phyloP scores from a whole-genome alignment of 805 yeast species.

The Zygoascus bituminiphila region DNA sequence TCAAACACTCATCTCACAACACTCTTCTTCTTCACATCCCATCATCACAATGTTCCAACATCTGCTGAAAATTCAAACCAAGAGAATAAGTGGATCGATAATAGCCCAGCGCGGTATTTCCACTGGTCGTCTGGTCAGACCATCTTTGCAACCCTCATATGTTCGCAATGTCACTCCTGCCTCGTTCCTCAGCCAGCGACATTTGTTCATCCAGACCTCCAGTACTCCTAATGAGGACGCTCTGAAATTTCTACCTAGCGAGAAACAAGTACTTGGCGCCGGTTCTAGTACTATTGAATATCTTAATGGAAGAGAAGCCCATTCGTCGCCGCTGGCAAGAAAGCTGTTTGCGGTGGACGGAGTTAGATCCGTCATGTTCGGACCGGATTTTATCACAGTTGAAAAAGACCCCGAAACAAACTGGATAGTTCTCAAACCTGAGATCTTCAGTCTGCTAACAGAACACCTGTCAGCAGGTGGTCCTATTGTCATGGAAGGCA shows the following conservation, averaged over 20 bases:
- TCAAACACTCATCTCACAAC: no score
- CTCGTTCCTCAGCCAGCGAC: slow-evolving; percentile 2
- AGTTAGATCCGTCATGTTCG: slow-evolving; percentile 66
- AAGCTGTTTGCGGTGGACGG: slow-evolving; percentile 72
- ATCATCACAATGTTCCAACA: no score
- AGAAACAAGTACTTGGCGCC: slow-evolving; percentile 47
- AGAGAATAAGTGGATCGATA: no score
- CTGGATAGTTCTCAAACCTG: slow-evolving; percentile 68
- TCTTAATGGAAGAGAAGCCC: slow-evolving; percentile 66
- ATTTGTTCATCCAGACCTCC: slow-evolving; percentile 60
- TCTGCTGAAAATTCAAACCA: no score
- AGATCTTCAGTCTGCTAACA: slow-evolving; percentile 44
- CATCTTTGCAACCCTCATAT: no score
- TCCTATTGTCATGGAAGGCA: slow-evolving; percentile 40
- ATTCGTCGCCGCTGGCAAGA: slow-evolving; percentile 66
- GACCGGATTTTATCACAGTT: slow-evolving; percentile 74
- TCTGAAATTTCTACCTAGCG: slow-evolving; percentile 72
- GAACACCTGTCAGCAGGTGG: slow-evolving; percentile 38
- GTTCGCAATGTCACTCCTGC: background rate
- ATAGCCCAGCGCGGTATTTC: no score
- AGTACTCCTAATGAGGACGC: slow-evolving; percentile 85
- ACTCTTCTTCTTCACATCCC: no score
- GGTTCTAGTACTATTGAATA: slow-evolving; percentile 57
- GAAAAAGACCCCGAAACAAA: slow-evolving; percentile 52
- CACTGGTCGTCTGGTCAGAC: no score